These are phyloP conservation scores for Mytilinidion resinicola DNA, from an alignment of 495 filamentous ascomycete species.

Conservation along the genomic window DNA sequence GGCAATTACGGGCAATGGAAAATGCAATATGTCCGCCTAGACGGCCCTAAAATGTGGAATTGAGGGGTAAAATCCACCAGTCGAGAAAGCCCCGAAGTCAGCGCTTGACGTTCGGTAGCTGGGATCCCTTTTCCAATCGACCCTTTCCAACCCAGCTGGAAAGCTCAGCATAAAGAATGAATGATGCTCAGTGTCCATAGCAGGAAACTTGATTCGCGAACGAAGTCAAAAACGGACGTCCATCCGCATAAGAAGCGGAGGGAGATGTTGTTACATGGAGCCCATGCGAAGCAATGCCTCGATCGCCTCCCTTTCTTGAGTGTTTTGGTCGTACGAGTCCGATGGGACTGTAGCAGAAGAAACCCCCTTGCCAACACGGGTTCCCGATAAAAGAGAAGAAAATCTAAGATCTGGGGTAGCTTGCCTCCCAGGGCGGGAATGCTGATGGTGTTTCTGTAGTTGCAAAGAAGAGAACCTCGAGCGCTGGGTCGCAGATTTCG, in stretches of 20 bases:
- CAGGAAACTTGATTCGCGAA: too few relatives aligned
- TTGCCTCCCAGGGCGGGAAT: conserved; percentile 15
- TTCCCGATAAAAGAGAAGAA: conserved; percentile 41
- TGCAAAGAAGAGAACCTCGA: conserved; percentile 3
- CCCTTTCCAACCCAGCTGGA: not conserved
- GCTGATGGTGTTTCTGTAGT: not conserved
- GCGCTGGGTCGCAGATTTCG: conserved; percentile 13
- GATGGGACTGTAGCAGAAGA: conserved; percentile 14
- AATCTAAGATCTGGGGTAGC: conserved; percentile 14
- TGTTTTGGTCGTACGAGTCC: conserved; percentile 33
- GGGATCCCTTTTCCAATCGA: not conserved
- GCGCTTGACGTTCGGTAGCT: conserved; percentile 6
- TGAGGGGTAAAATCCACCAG: not conserved
- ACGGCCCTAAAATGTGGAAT: not conserved
- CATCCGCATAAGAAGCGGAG: not conserved
- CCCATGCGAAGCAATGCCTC: conserved; percentile 79
- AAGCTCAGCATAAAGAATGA: not conserved
- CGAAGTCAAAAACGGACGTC: too few relatives aligned
- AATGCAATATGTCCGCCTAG: not conserved
- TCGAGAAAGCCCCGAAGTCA: conserved; percentile 1
- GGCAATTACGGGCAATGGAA: not conserved
- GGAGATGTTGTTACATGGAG: conserved; percentile 57
- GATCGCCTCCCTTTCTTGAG: conserved; percentile 75
- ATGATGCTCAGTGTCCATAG: conserved; percentile 4
- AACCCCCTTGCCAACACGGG: conserved; percentile 44